Base-by-base conservation (phyloP, 2,329 filamentous ascomycete species). In the Orbilia brochopaga region DNA sequence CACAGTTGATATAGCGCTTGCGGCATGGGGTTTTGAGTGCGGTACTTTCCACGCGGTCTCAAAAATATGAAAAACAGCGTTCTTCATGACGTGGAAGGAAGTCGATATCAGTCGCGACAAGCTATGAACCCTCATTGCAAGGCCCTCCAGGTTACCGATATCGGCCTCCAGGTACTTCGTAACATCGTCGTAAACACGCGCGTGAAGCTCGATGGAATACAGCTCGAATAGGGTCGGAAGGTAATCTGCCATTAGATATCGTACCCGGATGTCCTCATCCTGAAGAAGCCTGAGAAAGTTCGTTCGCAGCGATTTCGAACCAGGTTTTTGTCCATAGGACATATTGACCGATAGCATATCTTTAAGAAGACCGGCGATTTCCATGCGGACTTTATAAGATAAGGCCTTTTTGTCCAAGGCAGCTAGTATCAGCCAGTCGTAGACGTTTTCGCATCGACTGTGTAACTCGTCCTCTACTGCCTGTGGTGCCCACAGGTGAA, bases 1-100 rank as follows among this genome's bases (percentile, higher is more conserved):
- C 32, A 97, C 87, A 11, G 84, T 82, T 2, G 79, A 78, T 48
- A 97, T 82, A 75, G 91, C 95, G 57, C 84, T 84, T 62, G 85
- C 85, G 0, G 93, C 92, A 80, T 97, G 89, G 19, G 83, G 81
- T 19, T 84, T 82, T 5, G 89, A 89, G 10, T 81, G 80, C 1
- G 84, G 80, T 13, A 96, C 86, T 64, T 87, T 87, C 1, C 90
- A 91, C 1, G 92, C 90, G 0, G 89, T 91, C 78, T 97, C 94
- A 76, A 97, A 96, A 21, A 97, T 92, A 78, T 94, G 90, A 78
- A 97, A 99, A 17, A 96, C 90, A 74, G 91, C 92, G 74, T 90
- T 87, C 57, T 92, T 88, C 48, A 97, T 83, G 19, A 97, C 83
- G 0, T 92, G 96, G 69, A 91, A 88, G 90, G 93, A 97, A 56